These are phyloP conservation scores for Eimeria nieschulzi DNA, from an alignment of 169 alveolate genomes.

Conservation along the genomic window DNA sequence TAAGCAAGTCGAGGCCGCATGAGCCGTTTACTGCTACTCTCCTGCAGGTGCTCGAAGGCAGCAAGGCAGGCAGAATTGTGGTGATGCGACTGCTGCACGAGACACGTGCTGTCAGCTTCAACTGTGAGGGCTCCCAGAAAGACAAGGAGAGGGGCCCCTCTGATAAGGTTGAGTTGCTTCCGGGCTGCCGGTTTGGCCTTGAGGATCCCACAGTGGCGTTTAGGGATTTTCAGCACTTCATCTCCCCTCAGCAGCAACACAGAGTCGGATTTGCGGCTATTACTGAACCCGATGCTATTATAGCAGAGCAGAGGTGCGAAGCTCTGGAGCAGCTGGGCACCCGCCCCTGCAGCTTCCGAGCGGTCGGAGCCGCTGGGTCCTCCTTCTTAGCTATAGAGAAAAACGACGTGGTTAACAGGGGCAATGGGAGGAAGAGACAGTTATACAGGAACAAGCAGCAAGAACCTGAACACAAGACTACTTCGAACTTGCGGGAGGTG, in stretches of 20 bases:
- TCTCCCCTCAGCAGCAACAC: no score
- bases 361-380: slow-evolving; percentile 25
- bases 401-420: no score
- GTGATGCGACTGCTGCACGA: slow-evolving; percentile 31
- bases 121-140: slow-evolving; percentile 19
- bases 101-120: slow-evolving; percentile 9
- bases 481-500: neutral
- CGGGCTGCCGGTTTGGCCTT: no score
- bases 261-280: no score
- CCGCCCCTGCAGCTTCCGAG: slow-evolving; percentile 5
- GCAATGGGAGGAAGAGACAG: neutral
- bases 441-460: slow-evolving; percentile 6
- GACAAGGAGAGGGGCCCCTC: neutral
- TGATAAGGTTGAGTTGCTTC: no score
- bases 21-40: neutral
- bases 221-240: no score
- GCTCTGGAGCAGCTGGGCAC: neutral
- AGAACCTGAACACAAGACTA: neutral
- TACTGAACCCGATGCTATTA: no score
- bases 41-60: slow-evolving; percentile 19
- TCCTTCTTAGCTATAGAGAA: no score
- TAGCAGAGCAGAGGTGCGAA: no score
- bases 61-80: neutral
- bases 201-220: no score
- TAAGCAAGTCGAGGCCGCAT: slow-evolving; percentile 17